Evolutionary conservation across 768 basidiomycete species (phyloP).

Genomic region (Mycena maculata): DNA sequence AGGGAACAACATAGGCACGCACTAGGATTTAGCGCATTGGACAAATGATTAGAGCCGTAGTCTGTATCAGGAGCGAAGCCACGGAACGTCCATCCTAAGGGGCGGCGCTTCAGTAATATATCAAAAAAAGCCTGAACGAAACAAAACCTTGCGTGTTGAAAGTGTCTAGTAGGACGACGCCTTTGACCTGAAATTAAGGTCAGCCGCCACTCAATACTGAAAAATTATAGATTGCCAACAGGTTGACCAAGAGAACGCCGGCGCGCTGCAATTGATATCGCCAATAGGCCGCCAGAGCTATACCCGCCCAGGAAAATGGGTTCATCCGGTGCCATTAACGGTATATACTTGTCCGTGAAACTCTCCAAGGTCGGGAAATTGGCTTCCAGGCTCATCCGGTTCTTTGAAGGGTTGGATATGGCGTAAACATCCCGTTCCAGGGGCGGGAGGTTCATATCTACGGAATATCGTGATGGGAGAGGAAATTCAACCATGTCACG

Average conservation of each 20-base stretch:
- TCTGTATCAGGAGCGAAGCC: constrained; percentile 3
- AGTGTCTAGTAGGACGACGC: constrained; percentile 5
- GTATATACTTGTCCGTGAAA: neutral
- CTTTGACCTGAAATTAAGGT: constrained; percentile 6
- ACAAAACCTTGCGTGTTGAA: constrained; percentile 5
- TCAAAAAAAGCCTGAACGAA: neutral
- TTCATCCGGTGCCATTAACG: constrained; percentile 1
- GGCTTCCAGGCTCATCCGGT: constrained; percentile 16
- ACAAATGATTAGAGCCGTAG: constrained; percentile 14
- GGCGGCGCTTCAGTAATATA: neutral
- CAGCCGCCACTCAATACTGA: neutral
- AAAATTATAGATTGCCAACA: constrained; percentile 12
- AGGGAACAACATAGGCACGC: neutral
- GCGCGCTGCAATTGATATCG: constrained; percentile 3
- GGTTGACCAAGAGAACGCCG: constrained; percentile 8
- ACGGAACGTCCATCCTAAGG: constrained; percentile 2
- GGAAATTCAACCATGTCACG: neutral
- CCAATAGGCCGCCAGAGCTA: constrained; percentile 4
- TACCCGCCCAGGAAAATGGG: constrained; percentile 10
- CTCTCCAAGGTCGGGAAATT: constrained; percentile 2
- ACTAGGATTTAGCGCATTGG: constrained; percentile 10
- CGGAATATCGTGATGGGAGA: neutral
- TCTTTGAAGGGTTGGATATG: constrained; percentile 18
- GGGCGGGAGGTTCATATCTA: constrained; percentile 10
- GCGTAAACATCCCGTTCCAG: constrained; percentile 16